Conservation (phyloP, 2,329 filamentous ascomycete genomes). For the Scedosporium boydii region DNA sequence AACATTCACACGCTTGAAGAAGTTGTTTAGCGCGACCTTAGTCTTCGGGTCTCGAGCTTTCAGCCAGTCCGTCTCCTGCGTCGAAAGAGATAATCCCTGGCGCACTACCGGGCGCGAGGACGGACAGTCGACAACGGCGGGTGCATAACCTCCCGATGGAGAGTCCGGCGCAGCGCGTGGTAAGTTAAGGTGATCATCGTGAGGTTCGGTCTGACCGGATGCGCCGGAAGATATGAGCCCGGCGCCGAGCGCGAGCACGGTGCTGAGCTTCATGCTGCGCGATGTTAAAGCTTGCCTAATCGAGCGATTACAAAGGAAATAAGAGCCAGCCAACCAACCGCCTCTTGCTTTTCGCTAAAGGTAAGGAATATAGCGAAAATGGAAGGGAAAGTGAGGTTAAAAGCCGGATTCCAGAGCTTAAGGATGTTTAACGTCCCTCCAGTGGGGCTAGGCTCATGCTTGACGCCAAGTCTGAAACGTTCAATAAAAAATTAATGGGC, state of each 20-base stretch:
- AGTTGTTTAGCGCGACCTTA: slow-evolving; percentile 61
- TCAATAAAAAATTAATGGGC: no score
- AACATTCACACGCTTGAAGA: slow-evolving; percentile 65
- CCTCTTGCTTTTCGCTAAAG: no score
- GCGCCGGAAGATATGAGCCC: slow-evolving; percentile 5
- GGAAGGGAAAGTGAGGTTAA: not conserved
- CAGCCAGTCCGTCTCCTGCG: slow-evolving; percentile 67
- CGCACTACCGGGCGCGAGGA: slow-evolving; percentile 59
- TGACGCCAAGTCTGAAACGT: not conserved
- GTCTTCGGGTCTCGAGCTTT: slow-evolving; percentile 62
- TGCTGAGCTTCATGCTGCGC: slow-evolving; percentile 7
- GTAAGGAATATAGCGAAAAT: not conserved
- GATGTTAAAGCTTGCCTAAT: not conserved
- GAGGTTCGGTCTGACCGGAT: slow-evolving; percentile 5
- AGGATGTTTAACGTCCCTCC: not conserved
- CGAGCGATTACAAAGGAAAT: not conserved
- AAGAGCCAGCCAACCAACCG: not conserved
- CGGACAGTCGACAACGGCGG: slow-evolving; percentile 60
- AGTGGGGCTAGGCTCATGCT: not conserved
- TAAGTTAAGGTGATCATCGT: not conserved
- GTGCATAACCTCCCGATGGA: slow-evolving; percentile 58
- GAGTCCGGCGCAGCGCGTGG: slow-evolving; percentile 25
- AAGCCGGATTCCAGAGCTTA: not conserved
- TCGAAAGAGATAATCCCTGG: slow-evolving; percentile 46
- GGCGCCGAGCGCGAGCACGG: not conserved